Conservation (phyloP, 192 early-diverging fungal species). For the Umbelopsis isabellina region DNA sequence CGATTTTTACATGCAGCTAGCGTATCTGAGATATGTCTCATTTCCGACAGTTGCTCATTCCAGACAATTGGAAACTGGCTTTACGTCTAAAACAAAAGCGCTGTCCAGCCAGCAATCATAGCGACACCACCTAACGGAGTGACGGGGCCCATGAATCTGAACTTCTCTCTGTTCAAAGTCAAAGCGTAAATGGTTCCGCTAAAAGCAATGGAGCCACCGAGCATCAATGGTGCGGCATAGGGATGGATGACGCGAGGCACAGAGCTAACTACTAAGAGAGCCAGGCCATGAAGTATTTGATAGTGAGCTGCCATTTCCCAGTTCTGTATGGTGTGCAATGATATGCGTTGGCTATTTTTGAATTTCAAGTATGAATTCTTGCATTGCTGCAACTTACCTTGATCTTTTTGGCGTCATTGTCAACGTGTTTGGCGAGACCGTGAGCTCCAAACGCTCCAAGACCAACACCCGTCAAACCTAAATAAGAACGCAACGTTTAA, state of each 20-base stretch:
- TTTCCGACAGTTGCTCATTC: too few species aligned
- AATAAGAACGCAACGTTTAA: neutral
- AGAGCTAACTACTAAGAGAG: slow-evolving; percentile 50
- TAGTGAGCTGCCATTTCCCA: slow-evolving; percentile 60
- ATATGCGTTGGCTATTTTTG: neutral
- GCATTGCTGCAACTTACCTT: slow-evolving; percentile 25
- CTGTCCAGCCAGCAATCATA: slow-evolving; percentile 61
- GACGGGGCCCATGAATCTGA: slow-evolving; percentile 53
- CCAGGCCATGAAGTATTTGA: slow-evolving; percentile 56
- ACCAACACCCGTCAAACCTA: slow-evolving; percentile 42
- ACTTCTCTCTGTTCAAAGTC: slow-evolving; percentile 48
- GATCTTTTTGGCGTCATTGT: slow-evolving; percentile 34
- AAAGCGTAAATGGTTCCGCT: slow-evolving; percentile 61
- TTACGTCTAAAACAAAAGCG: slow-evolving; percentile 31
- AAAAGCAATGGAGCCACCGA: slow-evolving; percentile 55
- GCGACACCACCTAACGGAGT: slow-evolving; percentile 65
- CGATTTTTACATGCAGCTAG: too few species aligned
- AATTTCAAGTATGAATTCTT: neutral
- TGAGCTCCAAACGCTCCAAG: slow-evolving; percentile 55
- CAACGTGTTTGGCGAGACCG: slow-evolving; percentile 40
- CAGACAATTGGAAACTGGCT: neutral
- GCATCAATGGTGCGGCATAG: slow-evolving; percentile 52
- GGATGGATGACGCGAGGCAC: slow-evolving; percentile 42
- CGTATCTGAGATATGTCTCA: too few species aligned
- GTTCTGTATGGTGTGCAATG: slow-evolving; percentile 30